Evolutionary conservation across 139 green algal species (phyloP), one percentile per base, ranked within the genome.

Genomic region (Closterium sp.): DNA sequence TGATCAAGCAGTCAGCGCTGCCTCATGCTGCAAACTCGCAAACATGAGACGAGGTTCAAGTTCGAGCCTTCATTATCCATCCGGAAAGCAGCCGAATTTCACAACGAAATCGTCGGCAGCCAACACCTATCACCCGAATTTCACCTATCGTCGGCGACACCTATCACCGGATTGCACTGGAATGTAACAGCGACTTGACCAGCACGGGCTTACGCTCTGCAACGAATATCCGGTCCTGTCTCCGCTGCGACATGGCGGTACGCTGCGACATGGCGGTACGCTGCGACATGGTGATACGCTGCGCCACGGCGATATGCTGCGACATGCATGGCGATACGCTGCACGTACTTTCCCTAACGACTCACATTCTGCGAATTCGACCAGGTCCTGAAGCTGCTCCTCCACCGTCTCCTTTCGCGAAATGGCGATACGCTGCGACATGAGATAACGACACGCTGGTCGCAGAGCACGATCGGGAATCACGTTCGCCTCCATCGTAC

Each of bases 291-390:
- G 90, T n/a, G 34, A 30, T n/a, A 16, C 89, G 89, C 8, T n/a
- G n/a, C n/a, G 76, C 89, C n/a, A n/a, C n/a, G n/a, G n/a, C n/a
- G n/a, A n/a, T n/a, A n/a, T n/a, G n/a, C n/a, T n/a, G n/a, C n/a
- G n/a, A n/a, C n/a, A n/a, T n/a, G n/a, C n/a, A n/a, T n/a, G n/a
- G n/a, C n/a, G n/a, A n/a, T n/a, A n/a, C n/a, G n/a, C n/a, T n/a
- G n/a, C n/a, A n/a, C n/a, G n/a, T n/a, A n/a, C n/a, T n/a, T 98
- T 97, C 93, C 98, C 99, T 0, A 97, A 97, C n/a, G 99, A 87
- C 89, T 36, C 34, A 90, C 90, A 55, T 31, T 90, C 28, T 8
- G 86, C 90, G 33, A 90, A 92, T 23, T 87, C 84, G 32, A 92
- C 34, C n/a, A 92, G 90, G 64, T 90, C 90, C 84, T 19, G 28